Evolutionary conservation across 1,284 basidiomycete species (phyloP).

Genomic region (Earliella scabrosa): DNA sequence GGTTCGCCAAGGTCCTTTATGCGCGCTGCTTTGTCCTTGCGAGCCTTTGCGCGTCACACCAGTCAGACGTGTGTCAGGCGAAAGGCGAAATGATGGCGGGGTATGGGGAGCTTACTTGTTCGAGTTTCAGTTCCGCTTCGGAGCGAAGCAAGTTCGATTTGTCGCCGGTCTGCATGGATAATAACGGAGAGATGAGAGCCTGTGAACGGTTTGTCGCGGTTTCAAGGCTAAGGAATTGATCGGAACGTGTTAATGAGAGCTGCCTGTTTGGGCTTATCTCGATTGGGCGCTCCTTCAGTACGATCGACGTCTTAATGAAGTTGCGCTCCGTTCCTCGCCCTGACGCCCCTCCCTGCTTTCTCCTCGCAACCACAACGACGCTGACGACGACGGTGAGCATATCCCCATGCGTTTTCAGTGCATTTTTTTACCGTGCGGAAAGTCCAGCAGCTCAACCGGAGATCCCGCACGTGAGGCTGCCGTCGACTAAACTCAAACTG

Average conservation of each 20-base stretch:
- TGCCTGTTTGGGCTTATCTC: conserved; percentile 9
- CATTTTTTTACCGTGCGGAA: too few species aligned
- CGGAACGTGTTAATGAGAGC: neutral
- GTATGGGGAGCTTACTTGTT: conserved; percentile 49
- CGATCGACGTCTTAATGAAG: neutral
- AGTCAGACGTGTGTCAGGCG: neutral
- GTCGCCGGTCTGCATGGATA: conserved; percentile 29
- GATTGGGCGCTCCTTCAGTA: conserved; percentile 6
- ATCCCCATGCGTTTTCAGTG: too few species aligned
- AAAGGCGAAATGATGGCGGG: conserved; percentile 25
- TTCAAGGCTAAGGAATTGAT: conserved; percentile 13
- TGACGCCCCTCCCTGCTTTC: too few species aligned
- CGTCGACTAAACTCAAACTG: conserved; percentile 7
- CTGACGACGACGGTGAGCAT: neutral
- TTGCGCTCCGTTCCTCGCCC: neutral
- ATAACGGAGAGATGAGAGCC: neutral
- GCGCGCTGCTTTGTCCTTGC: conserved; percentile 73
- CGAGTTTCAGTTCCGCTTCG: conserved; percentile 74
- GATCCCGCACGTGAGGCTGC: too few species aligned
- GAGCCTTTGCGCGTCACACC: conserved; percentile 47
- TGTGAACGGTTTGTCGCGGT: too few species aligned
- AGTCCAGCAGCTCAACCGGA: too few species aligned
- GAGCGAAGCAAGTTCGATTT: conserved; percentile 61
- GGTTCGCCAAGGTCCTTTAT: conserved; percentile 78
- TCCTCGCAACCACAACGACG: neutral